Percentiles rank a stretch among this genome's conserved stretches.
phyloP scores from a whole-genome alignment of 2,329 filamentous ascomycete genomes.

The Colletotrichum sojae region DNA sequence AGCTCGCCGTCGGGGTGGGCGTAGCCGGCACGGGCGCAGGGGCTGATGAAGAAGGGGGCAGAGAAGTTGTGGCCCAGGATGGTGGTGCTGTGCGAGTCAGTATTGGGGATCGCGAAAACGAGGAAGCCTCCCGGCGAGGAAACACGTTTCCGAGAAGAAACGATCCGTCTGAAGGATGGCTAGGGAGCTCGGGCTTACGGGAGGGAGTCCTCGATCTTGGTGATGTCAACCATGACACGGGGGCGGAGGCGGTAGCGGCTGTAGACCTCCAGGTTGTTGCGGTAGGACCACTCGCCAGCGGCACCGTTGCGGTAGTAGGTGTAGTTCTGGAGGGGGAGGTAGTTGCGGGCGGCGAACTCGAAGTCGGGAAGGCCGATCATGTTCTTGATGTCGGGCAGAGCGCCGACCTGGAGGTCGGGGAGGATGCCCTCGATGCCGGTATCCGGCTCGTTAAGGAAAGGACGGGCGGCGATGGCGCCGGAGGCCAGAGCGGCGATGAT shows the following conservation, averaged over 20 bases:
- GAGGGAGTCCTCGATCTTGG: slow-evolving; percentile 56
- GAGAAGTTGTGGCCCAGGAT: slow-evolving; percentile 68
- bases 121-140: background rate
- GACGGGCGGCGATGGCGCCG: slow-evolving; percentile 57
- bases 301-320: slow-evolving; percentile 72
- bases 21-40: slow-evolving; percentile 61
- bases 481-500: slow-evolving; percentile 48
- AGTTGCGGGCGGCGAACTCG: slow-evolving; percentile 65
- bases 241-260: slow-evolving; percentile 63
- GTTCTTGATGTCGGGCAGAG: slow-evolving; percentile 58
- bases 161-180: background rate
- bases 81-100: slow-evolving; percentile 54
- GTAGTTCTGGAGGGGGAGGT: slow-evolving; percentile 62
- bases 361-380: slow-evolving; percentile 68
- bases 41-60: slow-evolving; percentile 69
- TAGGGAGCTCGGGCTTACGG: slow-evolving; percentile 44
- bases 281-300: slow-evolving; percentile 68
- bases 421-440: slow-evolving; percentile 60
- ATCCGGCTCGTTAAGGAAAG: slow-evolving; percentile 61
- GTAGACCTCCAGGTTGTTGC: slow-evolving; percentile 70
- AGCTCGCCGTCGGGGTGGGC: slow-evolving; percentile 62
- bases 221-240: slow-evolving; percentile 65
- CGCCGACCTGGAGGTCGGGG: slow-evolving; percentile 50
- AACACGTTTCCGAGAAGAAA: background rate
- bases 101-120: background rate